Evolutionary conservation across 352 stramenopile species (phyloP).

Genomic region (Pythium grandisporangium): DNA sequence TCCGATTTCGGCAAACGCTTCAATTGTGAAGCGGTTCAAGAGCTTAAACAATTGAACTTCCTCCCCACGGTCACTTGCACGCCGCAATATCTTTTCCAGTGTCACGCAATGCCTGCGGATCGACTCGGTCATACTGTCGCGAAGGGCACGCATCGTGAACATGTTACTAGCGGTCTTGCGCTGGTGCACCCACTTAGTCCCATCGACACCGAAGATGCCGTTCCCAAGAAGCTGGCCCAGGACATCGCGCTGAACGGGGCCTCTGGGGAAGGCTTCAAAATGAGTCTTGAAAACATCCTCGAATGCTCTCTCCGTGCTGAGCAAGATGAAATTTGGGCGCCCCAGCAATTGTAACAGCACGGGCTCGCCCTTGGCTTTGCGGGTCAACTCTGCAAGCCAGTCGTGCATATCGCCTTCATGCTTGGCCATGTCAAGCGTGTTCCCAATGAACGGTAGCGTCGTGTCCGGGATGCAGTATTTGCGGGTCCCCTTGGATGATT

Average conservation of each 20-base stretch:
- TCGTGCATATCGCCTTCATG: no score
- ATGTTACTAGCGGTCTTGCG: constrained; percentile 40
- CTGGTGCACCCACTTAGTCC: constrained; percentile 26
- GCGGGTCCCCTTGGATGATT: no score
- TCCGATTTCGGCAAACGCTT: constrained; percentile 34
- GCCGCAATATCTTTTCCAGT: constrained; percentile 15
- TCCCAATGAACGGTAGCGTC: no score
- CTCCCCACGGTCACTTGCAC: neutral
- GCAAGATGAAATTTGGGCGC: no score
- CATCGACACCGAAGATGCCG: constrained; percentile 29
- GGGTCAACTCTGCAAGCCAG: no score
- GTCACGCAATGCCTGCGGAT: constrained; percentile 13
- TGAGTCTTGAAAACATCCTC: constrained; percentile 21
- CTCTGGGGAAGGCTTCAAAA: constrained; percentile 25
- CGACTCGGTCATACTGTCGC: constrained; percentile 25
- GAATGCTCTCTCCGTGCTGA: no score
- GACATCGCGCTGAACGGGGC: constrained; percentile 15
- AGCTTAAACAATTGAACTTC: constrained; percentile 24
- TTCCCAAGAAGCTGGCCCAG: constrained; percentile 23
- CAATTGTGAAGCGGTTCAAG: constrained; percentile 38
- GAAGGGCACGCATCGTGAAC: constrained; percentile 26
- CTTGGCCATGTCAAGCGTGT: no score
- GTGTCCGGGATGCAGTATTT: no score
- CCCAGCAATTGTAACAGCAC: no score
- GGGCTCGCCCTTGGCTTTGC: no score